Evolutionary conservation across 805 yeast genomes (phyloP), one percentile per base, ranked within the genome.

Genomic region (Lipomyces orientalis): DNA sequence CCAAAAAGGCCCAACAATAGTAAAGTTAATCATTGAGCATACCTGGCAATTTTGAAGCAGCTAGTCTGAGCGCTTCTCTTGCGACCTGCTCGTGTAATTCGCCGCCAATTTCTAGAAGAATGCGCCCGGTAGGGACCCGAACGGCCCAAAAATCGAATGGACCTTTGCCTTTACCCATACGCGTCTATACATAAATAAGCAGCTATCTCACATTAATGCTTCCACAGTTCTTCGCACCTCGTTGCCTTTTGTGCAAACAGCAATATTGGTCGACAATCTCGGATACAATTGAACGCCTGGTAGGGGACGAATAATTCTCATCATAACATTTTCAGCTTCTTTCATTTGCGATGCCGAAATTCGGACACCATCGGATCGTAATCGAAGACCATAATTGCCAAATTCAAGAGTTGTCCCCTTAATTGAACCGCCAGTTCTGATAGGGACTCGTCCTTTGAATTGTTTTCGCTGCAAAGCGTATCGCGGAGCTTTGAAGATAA

Each of bases 81-180:
- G 97, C 98, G 29, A 91, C 91, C 72, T 86, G 87, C 76, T 91
- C 97, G 79, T 95, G 98, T 73, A 94, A 84, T 70, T 85, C 81
- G 70, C 89, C 90, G 39, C 79, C 82, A 76, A 93, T 87, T 81
- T 95, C 99, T 76, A 93, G 92, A 29, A 93, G 82, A 54, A 95
- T 88, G 76, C 93, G 93, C 2, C 99, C 99, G 0, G 98, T 93
- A 54, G 98, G 97, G 14, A 95, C 95, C 75, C 99, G 87, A 43
- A 88, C 90, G 75, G 97, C 96, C 98, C 98, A 95, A 81, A 92
- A 95, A 75, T 92, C 97, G 77, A 95, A 94, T 0, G 93, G 89
- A 80, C 99, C 99, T 81, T 95, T 95, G 82, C 99, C 99, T 80
- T 95, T 95, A 83, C 99, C 99, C 99, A 95, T 95, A 88, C 99